A percentile compares a stretch with the other conserved stretches of the same genome.
Evolutionary conservation across 1,284 basidiomycete species (phyloP).

Genomic region (Malassezia obtusa): DNA sequence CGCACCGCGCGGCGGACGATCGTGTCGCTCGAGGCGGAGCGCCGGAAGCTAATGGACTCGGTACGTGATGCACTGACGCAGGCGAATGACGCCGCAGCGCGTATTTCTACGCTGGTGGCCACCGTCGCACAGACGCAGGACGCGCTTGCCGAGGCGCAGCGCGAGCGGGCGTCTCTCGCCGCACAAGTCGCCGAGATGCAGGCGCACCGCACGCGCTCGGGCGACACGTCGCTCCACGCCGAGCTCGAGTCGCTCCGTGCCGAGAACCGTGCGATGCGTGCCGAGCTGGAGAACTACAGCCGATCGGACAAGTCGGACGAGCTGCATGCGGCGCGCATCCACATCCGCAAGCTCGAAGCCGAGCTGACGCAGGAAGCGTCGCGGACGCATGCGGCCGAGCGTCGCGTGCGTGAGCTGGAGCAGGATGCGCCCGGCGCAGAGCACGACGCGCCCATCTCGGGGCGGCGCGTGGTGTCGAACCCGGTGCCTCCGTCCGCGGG

Average conservation of each 20-base stretch:
- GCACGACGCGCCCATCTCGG: background rate
- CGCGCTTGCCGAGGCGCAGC: background rate
- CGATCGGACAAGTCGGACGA: background rate
- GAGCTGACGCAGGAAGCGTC: background rate
- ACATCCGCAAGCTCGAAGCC: constrained; percentile 4
- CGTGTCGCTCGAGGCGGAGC: background rate
- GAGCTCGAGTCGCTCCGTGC: background rate
- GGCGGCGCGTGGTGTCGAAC: background rate
- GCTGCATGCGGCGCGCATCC: background rate
- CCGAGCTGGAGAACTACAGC: background rate
- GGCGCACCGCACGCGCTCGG: background rate
- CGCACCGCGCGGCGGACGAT: background rate
- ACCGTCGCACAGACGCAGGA: background rate
- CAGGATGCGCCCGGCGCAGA: too few relatives aligned
- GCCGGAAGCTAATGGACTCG: constrained; percentile 1
- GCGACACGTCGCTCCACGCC: background rate
- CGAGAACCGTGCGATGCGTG: background rate
- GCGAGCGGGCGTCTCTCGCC: background rate
- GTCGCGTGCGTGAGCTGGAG: constrained; percentile 7
- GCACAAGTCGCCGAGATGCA: background rate
- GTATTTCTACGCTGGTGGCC: background rate
- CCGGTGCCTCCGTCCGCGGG: background rate
- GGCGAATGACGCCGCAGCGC: background rate
- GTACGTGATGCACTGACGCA: background rate
- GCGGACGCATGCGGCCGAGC: background rate